These are phyloP conservation scores for Avicennia marina DNA, from an alignment of 257 asterid species.

Conservation along the genomic window DNA sequence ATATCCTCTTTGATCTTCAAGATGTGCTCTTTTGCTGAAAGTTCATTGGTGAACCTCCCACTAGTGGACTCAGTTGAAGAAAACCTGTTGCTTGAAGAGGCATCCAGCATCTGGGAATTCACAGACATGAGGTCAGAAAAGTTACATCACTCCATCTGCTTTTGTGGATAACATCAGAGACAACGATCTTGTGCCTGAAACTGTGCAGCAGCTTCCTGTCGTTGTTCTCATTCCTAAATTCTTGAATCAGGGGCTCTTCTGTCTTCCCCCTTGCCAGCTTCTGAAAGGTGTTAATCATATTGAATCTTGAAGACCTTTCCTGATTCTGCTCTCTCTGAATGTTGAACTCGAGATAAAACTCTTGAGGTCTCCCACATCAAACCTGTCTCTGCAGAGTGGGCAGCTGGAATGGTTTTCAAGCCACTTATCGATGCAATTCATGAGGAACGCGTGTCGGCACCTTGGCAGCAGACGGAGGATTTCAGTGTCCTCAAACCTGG, in stretches of 20 bases:
- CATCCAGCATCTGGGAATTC: conserved; percentile 48
- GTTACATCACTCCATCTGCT: conserved; percentile 68
- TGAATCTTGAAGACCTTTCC: conserved; percentile 27
- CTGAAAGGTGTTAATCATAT: conserved; percentile 20
- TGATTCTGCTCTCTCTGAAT: conserved; percentile 31
- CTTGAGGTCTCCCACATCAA: conserved; percentile 28
- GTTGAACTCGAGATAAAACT: conserved; percentile 26
- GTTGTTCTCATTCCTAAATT: background rate
- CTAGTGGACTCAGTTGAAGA: conserved; percentile 12
- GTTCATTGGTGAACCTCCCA: conserved; percentile 18
- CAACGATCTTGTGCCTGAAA: conserved; percentile 46
- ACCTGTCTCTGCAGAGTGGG: conserved; percentile 39
- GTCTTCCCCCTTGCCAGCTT: conserved; percentile 14
- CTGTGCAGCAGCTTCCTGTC: conserved; percentile 24
- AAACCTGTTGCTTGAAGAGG: conserved; percentile 22
- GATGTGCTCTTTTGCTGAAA: conserved; percentile 13
- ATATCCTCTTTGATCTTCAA: conserved; percentile 39
- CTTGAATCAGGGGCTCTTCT: conserved; percentile 32
- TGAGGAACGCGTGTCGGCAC: conserved; percentile 51
- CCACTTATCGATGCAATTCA: conserved; percentile 45
- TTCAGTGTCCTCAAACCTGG: conserved; percentile 38
- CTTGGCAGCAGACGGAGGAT: conserved; percentile 46
- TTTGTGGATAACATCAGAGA: conserved; percentile 44
- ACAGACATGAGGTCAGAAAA: conserved; percentile 54
- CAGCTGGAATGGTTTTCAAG: conserved; percentile 53